phyloP scores from a whole-genome alignment of 257 asterid species.

The Solanum medicagineum region DNA sequence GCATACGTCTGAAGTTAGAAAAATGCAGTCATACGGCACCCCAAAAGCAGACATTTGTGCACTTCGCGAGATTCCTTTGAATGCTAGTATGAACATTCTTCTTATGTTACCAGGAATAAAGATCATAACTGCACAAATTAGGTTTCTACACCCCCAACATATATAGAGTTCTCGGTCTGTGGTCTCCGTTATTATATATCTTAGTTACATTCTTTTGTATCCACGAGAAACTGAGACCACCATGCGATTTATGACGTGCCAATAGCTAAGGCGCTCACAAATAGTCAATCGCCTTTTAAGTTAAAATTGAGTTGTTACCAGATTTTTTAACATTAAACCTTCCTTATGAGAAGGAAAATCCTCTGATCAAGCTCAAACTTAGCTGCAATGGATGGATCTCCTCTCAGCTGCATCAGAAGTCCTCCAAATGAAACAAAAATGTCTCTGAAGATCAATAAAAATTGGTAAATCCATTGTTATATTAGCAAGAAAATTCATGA shows the following conservation, averaged over 20 bases:
- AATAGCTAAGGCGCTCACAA: not conserved
- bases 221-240: not conserved
- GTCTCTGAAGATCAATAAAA: not conserved
- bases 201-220: not conserved
- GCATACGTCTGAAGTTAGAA: too few relatives aligned
- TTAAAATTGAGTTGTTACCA: not conserved
- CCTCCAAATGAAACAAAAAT: constrained; percentile 1
- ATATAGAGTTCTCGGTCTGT: not conserved
- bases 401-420: constrained; percentile 1
- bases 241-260: not conserved
- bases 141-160: not conserved
- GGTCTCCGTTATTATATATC: not conserved
- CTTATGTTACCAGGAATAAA: not conserved
- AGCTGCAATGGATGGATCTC: constrained; percentile 1
- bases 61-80: not conserved
- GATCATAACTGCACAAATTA: not conserved
- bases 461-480: not conserved
- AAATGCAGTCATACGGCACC: not conserved
- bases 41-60: not conserved
- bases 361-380: constrained; percentile 68
- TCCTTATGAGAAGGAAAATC: constrained; percentile 67
- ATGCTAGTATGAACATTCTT: not conserved
- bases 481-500: not conserved
- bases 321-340: constrained; percentile 26
- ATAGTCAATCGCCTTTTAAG: not conserved